Evolutionary conservation across 2,329 filamentous ascomycete species (phyloP), one percentile per base, ranked within the genome.

Genomic region (Aspergillus ochraceus): DNA sequence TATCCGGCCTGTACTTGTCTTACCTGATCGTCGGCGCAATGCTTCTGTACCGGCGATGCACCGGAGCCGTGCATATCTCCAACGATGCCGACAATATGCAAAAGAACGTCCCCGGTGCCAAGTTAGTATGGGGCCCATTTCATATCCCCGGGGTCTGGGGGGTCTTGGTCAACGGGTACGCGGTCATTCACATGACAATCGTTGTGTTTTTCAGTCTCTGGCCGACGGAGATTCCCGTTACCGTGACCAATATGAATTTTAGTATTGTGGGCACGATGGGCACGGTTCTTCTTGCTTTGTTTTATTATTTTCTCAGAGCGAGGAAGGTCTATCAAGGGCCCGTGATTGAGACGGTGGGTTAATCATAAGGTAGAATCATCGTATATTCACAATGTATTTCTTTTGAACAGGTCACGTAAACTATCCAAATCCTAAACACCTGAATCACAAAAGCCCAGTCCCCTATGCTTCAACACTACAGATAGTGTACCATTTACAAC

Each of bases 131-230:
- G 71, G 71, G 71, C 0, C 71, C 69, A 0, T 72, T 72, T 55
- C 69, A 66, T 17, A 42, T 70, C 0, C 66, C 66, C 1, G 68
- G 70, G 0, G 60, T 69, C 19, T 76, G 64, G 52, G 81, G 81
- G 0, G 69, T 79, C 2, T 56, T 72, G 1, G 67, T 83, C 58
- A 83, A 83, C 57, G 52, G 71, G 4, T 79, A 75, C 59, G 78
- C 79, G 0, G 69, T 81, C 14, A 45, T 73, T 4, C 85, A 81
- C 64, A 73, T 81, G n/a, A 65, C 75, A 1, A 74, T 81, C 47
- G 74, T 80, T 4, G 77, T 82, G 55, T 73, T 83, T 58, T 81
- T 83, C 64, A 74, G 75, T 49, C 82, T 82, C 61, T 84, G 82
- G 68, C 83, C 83, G 0, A 65, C 62, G 0, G 24, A 64, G 2